Percentiles rank a stretch among this genome's conserved stretches.
phyloP scores from a whole-genome alignment of 805 yeast genomes.

The Metschnikowia kofuensis region DNA sequence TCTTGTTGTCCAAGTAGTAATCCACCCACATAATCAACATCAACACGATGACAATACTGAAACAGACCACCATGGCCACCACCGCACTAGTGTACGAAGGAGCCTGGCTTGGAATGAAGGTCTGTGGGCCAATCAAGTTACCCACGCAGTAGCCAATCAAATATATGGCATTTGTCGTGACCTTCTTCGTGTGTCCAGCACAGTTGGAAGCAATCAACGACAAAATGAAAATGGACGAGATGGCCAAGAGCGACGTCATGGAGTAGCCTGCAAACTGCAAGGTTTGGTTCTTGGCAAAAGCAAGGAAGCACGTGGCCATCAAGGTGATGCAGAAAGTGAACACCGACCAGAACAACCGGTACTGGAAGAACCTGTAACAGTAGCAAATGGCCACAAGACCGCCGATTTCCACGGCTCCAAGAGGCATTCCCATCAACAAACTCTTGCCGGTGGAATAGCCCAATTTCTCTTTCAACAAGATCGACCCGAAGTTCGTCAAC shows the following conservation, averaged over 20 bases:
- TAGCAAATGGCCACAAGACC: slow-evolving; percentile 33
- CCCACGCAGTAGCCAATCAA: slow-evolving; percentile 54
- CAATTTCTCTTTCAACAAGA: slow-evolving; percentile 42
- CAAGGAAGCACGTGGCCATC: slow-evolving; percentile 36
- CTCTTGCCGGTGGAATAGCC: slow-evolving; percentile 35
- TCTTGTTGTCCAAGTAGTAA: slow-evolving; percentile 35
- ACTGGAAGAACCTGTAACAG: slow-evolving; percentile 23
- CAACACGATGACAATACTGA: slow-evolving; percentile 22
- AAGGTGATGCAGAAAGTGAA: slow-evolving; percentile 22
- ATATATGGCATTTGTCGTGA: slow-evolving; percentile 42
- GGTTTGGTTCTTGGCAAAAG: slow-evolving; percentile 33
- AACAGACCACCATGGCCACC: slow-evolving; percentile 39
- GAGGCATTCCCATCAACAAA: slow-evolving; percentile 44
- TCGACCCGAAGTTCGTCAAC: slow-evolving; percentile 45
- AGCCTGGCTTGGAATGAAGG: slow-evolving; percentile 41
- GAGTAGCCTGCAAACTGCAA: slow-evolving; percentile 29
- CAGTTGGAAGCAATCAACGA: slow-evolving; percentile 45
- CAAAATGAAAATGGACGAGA: slow-evolving; percentile 29
- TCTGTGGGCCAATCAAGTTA: slow-evolving; percentile 54
- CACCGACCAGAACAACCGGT: slow-evolving; percentile 31
- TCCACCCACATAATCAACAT: slow-evolving; percentile 25
- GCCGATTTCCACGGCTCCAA: slow-evolving; percentile 46
- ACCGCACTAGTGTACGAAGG: slow-evolving; percentile 42
- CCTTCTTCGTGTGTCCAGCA: slow-evolving; percentile 58
- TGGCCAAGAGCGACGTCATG: slow-evolving; percentile 33